Conservation (phyloP, 2,329 filamentous ascomycete genomes). For the Xylaria sp. region DNA sequence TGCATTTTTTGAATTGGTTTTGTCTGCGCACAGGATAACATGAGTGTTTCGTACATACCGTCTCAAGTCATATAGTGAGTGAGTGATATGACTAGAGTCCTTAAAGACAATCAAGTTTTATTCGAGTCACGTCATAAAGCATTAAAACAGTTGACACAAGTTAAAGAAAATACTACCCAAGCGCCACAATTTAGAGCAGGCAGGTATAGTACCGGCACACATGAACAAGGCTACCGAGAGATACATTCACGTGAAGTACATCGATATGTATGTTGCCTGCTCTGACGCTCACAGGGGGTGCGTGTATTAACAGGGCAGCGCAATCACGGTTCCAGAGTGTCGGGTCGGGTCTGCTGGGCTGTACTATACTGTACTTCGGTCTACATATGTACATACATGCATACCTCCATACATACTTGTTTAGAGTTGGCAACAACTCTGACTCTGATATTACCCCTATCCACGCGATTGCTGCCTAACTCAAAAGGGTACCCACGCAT, state of each 20-base stretch:
- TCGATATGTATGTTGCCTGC: neutral
- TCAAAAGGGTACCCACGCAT: too few relatives aligned
- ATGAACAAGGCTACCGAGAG: neutral
- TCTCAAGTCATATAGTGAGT: too few relatives aligned
- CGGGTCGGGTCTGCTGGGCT: neutral
- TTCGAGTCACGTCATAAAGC: neutral
- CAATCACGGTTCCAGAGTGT: neutral
- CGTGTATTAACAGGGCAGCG: slow-evolving; percentile 16
- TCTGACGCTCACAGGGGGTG: neutral
- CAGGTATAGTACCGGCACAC: neutral
- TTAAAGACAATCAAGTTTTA: neutral
- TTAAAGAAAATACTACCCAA: neutral
- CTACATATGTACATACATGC: too few relatives aligned
- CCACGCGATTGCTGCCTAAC: slow-evolving; percentile 17
- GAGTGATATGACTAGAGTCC: neutral
- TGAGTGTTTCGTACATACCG: neutral
- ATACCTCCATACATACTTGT: neutral
- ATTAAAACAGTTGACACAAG: neutral
- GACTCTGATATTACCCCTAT: too few relatives aligned
- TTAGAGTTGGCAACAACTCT: neutral
- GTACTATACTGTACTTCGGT: slow-evolving; percentile 12
- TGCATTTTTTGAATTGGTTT: neutral
- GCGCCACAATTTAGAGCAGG: neutral
- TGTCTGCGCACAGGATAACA: neutral
- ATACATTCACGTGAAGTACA: neutral